phyloP scores from a whole-genome alignment of 2,329 filamentous ascomycete species.

The Ophiobolus disseminans region DNA sequence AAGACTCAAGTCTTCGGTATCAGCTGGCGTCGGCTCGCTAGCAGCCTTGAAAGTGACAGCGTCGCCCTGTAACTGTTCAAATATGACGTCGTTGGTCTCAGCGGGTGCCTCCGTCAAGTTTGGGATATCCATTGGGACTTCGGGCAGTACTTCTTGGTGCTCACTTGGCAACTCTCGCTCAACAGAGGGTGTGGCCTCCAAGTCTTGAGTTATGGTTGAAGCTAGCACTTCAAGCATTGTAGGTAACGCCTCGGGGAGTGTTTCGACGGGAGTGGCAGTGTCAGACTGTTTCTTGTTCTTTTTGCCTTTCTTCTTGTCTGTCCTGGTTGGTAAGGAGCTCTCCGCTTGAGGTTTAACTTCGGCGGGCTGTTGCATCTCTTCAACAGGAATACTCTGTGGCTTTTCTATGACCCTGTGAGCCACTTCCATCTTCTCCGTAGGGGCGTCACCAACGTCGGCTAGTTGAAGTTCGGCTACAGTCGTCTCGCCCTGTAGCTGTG shows the following conservation, averaged over 20 bases:
- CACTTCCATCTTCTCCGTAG: not conserved
- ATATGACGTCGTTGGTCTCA: no score
- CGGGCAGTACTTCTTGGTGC: no score
- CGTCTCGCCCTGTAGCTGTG: not conserved
- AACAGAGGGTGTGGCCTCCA: no score
- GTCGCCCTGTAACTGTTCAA: no score
- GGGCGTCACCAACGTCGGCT: no score
- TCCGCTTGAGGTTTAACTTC: slow-evolving; percentile 4
- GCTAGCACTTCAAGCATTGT: no score
- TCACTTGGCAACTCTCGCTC: no score
- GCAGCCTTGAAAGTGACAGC: not conserved
- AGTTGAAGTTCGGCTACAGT: not conserved
- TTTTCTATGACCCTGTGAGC: not conserved
- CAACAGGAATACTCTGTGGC: not conserved
- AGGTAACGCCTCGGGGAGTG: no score
- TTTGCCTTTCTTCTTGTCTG: slow-evolving; percentile 30
- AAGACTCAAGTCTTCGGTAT: slow-evolving; percentile 11
- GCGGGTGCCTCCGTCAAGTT: no score
- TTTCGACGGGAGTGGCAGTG: not conserved
- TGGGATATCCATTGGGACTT: no score
- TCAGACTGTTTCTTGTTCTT: not conserved
- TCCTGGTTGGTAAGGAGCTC: slow-evolving; percentile 12
- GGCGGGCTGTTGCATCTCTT: slow-evolving; percentile 1
- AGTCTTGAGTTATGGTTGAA: no score
- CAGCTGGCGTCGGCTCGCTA: slow-evolving; percentile 2